These are phyloP conservation scores for Neonectria ditissima DNA, from an alignment of 2,329 filamentous ascomycete genomes.

Conservation along the genomic window DNA sequence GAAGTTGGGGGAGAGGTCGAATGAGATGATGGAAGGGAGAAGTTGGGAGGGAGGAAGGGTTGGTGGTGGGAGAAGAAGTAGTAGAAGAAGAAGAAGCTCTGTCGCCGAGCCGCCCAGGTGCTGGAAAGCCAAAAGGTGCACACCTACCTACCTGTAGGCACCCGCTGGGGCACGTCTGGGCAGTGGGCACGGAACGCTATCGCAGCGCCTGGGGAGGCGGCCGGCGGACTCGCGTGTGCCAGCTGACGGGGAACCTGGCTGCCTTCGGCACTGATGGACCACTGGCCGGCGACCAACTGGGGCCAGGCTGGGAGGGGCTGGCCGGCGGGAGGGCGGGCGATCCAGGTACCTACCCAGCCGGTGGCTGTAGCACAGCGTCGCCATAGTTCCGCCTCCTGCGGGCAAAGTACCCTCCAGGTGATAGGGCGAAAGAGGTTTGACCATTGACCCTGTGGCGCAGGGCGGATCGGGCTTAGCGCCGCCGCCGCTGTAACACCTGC, in stretches of 20 bases:
- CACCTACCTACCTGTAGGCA: slow-evolving; percentile 14
- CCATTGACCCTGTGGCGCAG: slow-evolving; percentile 18
- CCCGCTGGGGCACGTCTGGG: slow-evolving; percentile 8
- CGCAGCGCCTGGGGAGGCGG: neutral
- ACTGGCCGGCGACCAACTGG: slow-evolving; percentile 2
- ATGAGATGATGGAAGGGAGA: slow-evolving; percentile 35
- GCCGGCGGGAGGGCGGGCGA: neutral
- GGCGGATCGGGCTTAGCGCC: slow-evolving; percentile 2
- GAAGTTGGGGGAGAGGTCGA: slow-evolving; percentile 10
- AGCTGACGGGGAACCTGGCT: slow-evolving; percentile 42
- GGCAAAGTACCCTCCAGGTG: slow-evolving; percentile 8
- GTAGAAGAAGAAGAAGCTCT: slow-evolving; percentile 35
- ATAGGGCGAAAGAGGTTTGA: slow-evolving; percentile 10
- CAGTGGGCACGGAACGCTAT: slow-evolving; percentile 15
- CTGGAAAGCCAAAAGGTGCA: slow-evolving; percentile 4
- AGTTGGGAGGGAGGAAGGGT: slow-evolving; percentile 30
- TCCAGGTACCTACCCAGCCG: neutral
- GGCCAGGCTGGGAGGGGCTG: slow-evolving; percentile 4
- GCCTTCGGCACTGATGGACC: slow-evolving; percentile 34
- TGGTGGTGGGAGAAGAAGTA: slow-evolving; percentile 33
- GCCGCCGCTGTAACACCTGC: slow-evolving; percentile 17
- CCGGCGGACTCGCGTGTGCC: slow-evolving; percentile 22
- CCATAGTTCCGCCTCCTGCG: neutral
- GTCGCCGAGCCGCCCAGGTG: slow-evolving; percentile 25
- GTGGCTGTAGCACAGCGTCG: neutral